These are phyloP conservation scores for Colletotrichum sp. DNA, from an alignment of 2,329 filamentous ascomycete genomes.

Conservation along the genomic window DNA sequence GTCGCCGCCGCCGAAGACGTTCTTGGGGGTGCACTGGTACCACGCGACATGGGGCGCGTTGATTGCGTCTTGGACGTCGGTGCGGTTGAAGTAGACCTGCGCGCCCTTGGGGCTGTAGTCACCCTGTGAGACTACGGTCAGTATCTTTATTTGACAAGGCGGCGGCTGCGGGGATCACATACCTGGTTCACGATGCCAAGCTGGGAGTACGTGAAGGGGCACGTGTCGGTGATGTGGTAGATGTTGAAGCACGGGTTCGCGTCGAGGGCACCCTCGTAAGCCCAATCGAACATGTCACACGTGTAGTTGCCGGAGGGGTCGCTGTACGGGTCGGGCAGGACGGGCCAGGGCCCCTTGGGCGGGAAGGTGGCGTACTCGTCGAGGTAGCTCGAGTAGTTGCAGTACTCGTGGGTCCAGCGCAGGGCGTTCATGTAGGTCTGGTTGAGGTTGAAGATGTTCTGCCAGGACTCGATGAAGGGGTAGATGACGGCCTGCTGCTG, in stretches of 20 bases:
- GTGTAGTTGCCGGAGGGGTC: constrained; percentile 36
- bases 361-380: constrained; percentile 72
- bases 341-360: constrained; percentile 56
- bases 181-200: constrained; percentile 69
- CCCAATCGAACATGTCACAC: constrained; percentile 63
- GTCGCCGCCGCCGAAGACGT: constrained; percentile 29
- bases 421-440: constrained; percentile 59
- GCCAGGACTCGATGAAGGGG: constrained; percentile 66
- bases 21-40: constrained; percentile 28
- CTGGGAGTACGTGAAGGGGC: constrained; percentile 73
- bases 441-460: constrained; percentile 67
- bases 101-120: constrained; percentile 68
- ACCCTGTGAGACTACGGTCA: constrained; percentile 28
- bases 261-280: constrained; percentile 56
- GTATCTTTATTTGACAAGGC: fast-evolving
- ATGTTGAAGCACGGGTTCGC: constrained; percentile 82
- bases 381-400: constrained; percentile 67
- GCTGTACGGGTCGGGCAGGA: constrained; percentile 47
- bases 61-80: constrained; percentile 72
- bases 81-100: constrained; percentile 72
- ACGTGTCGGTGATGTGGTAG: constrained; percentile 78
- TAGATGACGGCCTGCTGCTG: constrained; percentile 54
- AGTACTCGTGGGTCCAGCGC: constrained; percentile 57
- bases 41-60: constrained; percentile 58
- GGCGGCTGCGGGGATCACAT: fast-evolving